Evolutionary conservation across 148 eudicot species (phyloP).

Genomic region (Silene uniflora): DNA sequence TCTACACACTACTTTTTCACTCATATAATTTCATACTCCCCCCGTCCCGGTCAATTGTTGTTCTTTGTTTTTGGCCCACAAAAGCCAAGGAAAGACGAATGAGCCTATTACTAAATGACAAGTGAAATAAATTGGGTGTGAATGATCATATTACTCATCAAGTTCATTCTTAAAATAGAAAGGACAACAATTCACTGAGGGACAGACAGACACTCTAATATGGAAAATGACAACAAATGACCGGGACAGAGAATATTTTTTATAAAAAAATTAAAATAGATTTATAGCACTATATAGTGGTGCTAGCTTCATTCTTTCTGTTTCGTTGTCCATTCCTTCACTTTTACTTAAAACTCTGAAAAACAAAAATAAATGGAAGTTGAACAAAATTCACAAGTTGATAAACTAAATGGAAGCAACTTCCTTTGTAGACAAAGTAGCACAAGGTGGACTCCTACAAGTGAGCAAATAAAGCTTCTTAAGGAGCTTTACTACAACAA

Average conservation of each 20-base stretch:
- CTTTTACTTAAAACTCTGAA: conserved; percentile 14
- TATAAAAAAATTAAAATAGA: too few species aligned
- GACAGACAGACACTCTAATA: too few species aligned
- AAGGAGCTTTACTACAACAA: conserved; percentile 96
- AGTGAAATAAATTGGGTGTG: too few species aligned
- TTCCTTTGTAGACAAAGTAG: conserved; percentile 70
- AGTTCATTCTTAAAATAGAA: too few species aligned
- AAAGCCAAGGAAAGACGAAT: too few species aligned
- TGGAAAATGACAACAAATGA: too few species aligned
- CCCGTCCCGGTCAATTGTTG: too few species aligned
- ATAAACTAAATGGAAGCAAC: conserved; percentile 23
- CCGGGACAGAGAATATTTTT: too few species aligned
- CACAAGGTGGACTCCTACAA: conserved; percentile 89
- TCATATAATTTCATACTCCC: neutral
- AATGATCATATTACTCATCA: too few species aligned
- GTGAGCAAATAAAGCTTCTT: conserved; percentile 82
- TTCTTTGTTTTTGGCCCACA: too few species aligned
- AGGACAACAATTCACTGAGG: too few species aligned
- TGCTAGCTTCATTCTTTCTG: conserved; percentile 10
- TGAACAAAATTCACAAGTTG: conserved; percentile 20
- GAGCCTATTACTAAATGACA: too few species aligned
- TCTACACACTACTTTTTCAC: conserved; percentile 15
- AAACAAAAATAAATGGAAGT: conserved; percentile 31
- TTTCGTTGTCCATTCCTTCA: neutral
- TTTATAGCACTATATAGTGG: neutral